Evolutionary conservation across 768 basidiomycete genomes (phyloP), one percentile per base, ranked within the genome.

Genomic region (Tulasnella sp.): DNA sequence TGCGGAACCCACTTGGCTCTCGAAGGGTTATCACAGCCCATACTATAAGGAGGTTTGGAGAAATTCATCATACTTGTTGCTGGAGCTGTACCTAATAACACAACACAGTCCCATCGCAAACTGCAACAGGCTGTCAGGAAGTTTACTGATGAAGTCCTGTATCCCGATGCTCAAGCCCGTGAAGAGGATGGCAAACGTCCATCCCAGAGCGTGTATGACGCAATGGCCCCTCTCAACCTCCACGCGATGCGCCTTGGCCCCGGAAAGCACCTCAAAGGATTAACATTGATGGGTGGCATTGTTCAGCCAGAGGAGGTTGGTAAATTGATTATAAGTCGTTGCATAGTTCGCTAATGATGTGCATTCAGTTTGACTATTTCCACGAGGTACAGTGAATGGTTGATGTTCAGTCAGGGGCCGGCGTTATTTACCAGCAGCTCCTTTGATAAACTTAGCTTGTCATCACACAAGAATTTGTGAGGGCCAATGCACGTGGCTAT

Each of bases 201-300:
- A 40, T 79, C 82, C 8, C 85, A 89, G 59, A 79, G 76, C 32
- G 81, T 96, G 24, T 75, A 93, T 3, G 79, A 91, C 58, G 82
- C 83, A 62, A 76, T 93, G 67, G 77, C 80, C 82, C 87, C 65
- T 54, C 78, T 72, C 53, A 83, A 88, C 64, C 70, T 92, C 37
- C 78, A 87, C 45, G 81, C 85, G 5, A 92, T 95, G 89, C 77
- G 90, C 4, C 72, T 91, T 46, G 91, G 91, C 1, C 90, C 89
- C 2, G 87, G 86, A 16, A 86, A 87, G 63, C 87, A 92, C 61
- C 73, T 95, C 19, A 69, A 83, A 61, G 88, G 90, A 0, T 72
- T 76, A 33, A 76, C 69, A 9, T 66, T 95, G 1, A 78, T 90
- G 66, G 82, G 77, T 24, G 89, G 88, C 9, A 64, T 78, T 16